Evolutionary conservation across 768 basidiomycete genomes (phyloP), one percentile per base, ranked within the genome.

Genomic region (Xerocomellus intermedius): DNA sequence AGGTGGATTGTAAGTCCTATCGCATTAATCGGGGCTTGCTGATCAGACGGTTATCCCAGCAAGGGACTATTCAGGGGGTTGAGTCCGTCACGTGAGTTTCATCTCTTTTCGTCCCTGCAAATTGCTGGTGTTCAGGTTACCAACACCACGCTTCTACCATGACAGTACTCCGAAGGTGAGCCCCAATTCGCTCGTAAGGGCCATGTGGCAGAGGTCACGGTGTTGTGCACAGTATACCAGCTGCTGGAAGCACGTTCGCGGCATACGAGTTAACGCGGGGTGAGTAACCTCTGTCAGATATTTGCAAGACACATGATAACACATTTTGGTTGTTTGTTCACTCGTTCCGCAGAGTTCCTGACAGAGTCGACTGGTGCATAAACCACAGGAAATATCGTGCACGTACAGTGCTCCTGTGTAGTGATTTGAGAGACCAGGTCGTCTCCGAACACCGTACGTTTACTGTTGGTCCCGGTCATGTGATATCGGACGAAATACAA

Each of bases 171-270:
- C 76, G 86, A 79, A 88, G 84, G 85, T 84, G 13, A 24, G 43
- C 21, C 26, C 16, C 35, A 19, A 30, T 17, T 13, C 10, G 9
- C 38, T 4, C 6, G 2, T 30, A 14, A 30, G 0, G 1, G 5
- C 4, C 0, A 36, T 48, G n/a, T 33, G 30, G 2, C 21, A 24
- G 4, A 36, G 8, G 6, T 44, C 21, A 55, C 13, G 12, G 4
- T 47, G 1, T 45, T 44, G 3, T 33, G 45, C 17, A 36, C 48
- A 93, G 92, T 71, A 92, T 95, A 64, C 94, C 94, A 14, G 91
- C 94, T 6, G 94, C 93, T 13, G 94, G 84, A 41, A 86, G 87
- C 60, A 97, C 94, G 4, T 96, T 97, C 61, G 87, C 90, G 12
- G 89, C 89, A 0, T 97, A 89, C 64, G 94, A 97, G 69, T 65